Evolutionary conservation across 768 basidiomycete genomes (phyloP), one percentile per base, ranked within the genome.

Genomic region (Pleurotus tuoliensis): DNA sequence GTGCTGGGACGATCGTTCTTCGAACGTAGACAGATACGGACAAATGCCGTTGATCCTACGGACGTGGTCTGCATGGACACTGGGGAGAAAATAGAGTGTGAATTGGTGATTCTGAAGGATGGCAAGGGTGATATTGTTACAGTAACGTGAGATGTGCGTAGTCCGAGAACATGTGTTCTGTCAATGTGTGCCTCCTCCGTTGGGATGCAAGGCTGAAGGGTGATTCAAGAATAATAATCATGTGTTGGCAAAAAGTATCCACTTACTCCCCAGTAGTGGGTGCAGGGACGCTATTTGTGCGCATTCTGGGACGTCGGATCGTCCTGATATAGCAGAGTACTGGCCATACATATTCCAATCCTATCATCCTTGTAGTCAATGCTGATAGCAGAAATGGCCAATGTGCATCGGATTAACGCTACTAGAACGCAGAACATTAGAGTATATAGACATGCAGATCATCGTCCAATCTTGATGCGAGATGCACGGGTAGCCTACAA

Each of bases 61-160:
- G 85, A 89, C 62, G 87, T 99, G 12, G 83, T 92, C 2, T 97
- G 95, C 66, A 80, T 92, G 72, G 97, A 98, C 67, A 92, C 88
- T 0, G 92, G 91, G 5, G 94, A 97, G 73, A 90, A 86, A 68
- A 83, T 97, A 47, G 90, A 91, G 58, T 94, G 92, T 69, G 94
- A 97, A 68, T 71, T 96, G 11, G 93, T 97, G 24, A 89, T 98
- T 53, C 73, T 98, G 59, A 90, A 92, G 69, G 94, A 98, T 67
- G 93, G 92, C 6, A 82, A 83, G 69, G 94, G 94, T 0, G 88
- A 94, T 57, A 87, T 94, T 58, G 90, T 97, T 25, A 94, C 86
- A 27, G 89, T 96, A 27, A 95, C 94, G 38, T 92, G 74, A 69
- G 27, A 58, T 34, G 11, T 3, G 30, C 11, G 30, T 34, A 34